phyloP scores from a whole-genome alignment of 805 yeast genomes.

The Kodamaea leandrae region DNA sequence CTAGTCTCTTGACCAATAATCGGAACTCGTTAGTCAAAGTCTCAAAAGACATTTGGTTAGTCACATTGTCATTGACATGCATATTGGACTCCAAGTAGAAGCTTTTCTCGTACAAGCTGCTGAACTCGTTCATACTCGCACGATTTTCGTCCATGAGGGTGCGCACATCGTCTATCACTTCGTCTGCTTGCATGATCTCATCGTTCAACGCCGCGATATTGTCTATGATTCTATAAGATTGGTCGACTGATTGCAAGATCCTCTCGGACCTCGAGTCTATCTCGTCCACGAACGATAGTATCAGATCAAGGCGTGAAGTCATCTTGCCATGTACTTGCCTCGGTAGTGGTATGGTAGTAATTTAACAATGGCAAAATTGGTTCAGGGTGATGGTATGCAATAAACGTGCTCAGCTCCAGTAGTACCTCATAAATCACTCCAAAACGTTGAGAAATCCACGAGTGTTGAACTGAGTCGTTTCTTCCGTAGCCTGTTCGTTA shows the following conservation, averaged over 20 bases:
- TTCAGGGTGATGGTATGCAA: background rate
- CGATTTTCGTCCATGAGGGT: slow-evolving; percentile 24
- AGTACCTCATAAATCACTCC: background rate
- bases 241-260: slow-evolving; percentile 21
- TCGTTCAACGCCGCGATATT: slow-evolving; percentile 20
- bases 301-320: slow-evolving; percentile 25
- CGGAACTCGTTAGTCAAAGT: slow-evolving; percentile 30
- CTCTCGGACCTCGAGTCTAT: slow-evolving; percentile 28
- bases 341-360: background rate
- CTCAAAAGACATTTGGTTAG: slow-evolving; percentile 31
- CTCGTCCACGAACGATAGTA: slow-evolving; percentile 31
- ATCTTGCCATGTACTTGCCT: slow-evolving; percentile 5
- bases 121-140: slow-evolving; percentile 23
- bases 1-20: slow-evolving; percentile 21
- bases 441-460: too few relatives aligned
- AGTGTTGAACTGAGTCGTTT: too few relatives aligned
- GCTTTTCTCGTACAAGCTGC: slow-evolving; percentile 31
- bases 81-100: slow-evolving; percentile 34
- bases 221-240: slow-evolving; percentile 23
- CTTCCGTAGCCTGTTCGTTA: too few relatives aligned
- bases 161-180: slow-evolving; percentile 27
- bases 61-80: slow-evolving; percentile 28
- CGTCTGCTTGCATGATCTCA: slow-evolving; percentile 25
- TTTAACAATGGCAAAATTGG: background rate
- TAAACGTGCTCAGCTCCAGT: background rate